Percentiles rank a stretch among this genome's conserved stretches.
phyloP scores from a whole-genome alignment of 2,329 filamentous ascomycete species.

The Cephalotrichum gorgonifer region DNA sequence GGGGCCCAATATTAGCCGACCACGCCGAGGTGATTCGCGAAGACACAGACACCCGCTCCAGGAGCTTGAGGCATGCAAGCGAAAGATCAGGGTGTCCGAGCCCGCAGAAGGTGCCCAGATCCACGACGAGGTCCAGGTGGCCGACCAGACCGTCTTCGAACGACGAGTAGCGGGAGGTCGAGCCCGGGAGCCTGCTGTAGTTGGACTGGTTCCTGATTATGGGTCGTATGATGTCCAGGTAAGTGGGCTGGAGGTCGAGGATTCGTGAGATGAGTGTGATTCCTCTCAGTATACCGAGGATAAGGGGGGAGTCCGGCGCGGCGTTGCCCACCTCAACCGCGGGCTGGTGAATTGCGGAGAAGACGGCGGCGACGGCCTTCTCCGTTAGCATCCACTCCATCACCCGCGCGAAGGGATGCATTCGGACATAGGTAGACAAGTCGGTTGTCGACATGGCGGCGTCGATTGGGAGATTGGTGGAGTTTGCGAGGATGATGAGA shows the following conservation, averaged over 20 bases:
- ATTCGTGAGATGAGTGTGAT: constrained; percentile 77
- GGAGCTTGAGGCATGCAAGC: constrained; percentile 66
- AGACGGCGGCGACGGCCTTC: constrained; percentile 69
- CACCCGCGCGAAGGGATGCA: constrained; percentile 86
- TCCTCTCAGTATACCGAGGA: constrained; percentile 68
- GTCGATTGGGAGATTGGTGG: constrained; percentile 67
- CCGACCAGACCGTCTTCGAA: constrained; percentile 88
- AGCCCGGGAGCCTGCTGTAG: constrained; percentile 37
- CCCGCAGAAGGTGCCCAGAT: constrained; percentile 78
- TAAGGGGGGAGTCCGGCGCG: constrained; percentile 66
- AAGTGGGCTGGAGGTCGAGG: constrained; percentile 82
- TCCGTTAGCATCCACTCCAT: constrained; percentile 99
- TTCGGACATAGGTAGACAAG: constrained; percentile 66
- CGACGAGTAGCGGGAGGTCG: constrained; percentile 58
- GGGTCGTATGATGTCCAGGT: constrained; percentile 78
- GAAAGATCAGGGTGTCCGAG: constrained; percentile 74
- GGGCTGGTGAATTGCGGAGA: constrained; percentile 70
- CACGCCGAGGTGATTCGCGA: constrained; percentile 66
- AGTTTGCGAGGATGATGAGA: constrained; percentile 73
- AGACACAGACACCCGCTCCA: constrained; percentile 81
- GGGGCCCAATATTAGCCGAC: constrained; percentile 20
- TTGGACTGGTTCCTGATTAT: constrained; percentile 58
- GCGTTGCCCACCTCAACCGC: constrained; percentile 61
- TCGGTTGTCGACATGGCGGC: constrained; percentile 63
- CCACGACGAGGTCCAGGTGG: constrained; percentile 67